A percentile compares a stretch with the other conserved stretches of the same genome.
phyloP scores from a whole-genome alignment of 352 stramenopile genomes.

The Pythium plurisporium region DNA sequence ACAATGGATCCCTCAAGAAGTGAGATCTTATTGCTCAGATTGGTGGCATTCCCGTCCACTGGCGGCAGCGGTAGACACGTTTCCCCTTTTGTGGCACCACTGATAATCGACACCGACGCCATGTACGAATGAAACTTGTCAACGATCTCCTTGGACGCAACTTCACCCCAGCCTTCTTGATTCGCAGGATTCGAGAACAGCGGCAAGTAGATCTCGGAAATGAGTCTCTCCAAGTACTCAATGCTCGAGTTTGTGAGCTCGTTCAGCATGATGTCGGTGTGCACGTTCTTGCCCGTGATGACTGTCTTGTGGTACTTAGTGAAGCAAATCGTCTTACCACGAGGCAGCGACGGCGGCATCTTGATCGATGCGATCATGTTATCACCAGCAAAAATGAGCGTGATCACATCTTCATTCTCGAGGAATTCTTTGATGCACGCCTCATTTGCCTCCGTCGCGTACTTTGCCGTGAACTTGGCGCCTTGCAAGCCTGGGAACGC shows the following conservation, averaged over 20 bases:
- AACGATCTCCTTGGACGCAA: conserved; percentile 95
- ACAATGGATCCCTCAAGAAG: conserved; percentile 97
- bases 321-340: conserved; percentile 90
- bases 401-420: conserved; percentile 79
- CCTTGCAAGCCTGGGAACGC: conserved; percentile 53
- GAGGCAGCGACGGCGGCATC: conserved; percentile 83
- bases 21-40: conserved; percentile 91
- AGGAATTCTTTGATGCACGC: conserved; percentile 88
- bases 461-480: conserved; percentile 79
- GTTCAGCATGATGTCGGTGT: conserved; percentile 84
- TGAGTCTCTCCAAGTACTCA: conserved; percentile 93
- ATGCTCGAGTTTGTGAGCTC: conserved; percentile 89
- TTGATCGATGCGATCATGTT: conserved; percentile 81
- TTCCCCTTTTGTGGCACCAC: conserved; percentile 95
- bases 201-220: conserved; percentile 94
- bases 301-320: conserved; percentile 84
- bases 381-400: conserved; percentile 87
- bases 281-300: conserved; percentile 82
- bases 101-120: conserved; percentile 95
- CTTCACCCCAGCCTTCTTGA: conserved; percentile 95
- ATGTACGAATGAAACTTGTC: conserved; percentile 98
- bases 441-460: conserved; percentile 79
- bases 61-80: conserved; percentile 94
- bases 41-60: conserved; percentile 77
- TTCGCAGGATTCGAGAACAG: conserved; percentile 95